Conservation (phyloP, 2,329 filamentous ascomycete species). For the Microdochium paspali region DNA sequence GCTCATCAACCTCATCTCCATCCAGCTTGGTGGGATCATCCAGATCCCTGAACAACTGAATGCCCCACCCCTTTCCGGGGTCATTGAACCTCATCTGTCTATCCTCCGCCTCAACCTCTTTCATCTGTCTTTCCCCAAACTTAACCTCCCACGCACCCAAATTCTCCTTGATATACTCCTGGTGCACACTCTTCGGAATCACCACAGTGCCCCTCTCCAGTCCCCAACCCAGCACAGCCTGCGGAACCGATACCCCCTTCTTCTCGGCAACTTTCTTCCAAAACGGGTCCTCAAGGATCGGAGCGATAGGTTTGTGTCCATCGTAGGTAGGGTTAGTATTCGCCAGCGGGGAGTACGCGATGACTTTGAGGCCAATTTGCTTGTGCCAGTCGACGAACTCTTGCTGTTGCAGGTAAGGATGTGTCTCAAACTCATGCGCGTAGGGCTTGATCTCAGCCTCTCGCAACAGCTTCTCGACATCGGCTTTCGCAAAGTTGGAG, state of each 20-base stretch:
- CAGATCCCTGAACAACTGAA: constrained; percentile 26
- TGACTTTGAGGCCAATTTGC: constrained; percentile 30
- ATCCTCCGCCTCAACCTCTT: constrained; percentile 16
- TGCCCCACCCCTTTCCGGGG: constrained; percentile 26
- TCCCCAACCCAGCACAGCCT: constrained; percentile 37
- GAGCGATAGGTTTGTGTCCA: constrained; percentile 12
- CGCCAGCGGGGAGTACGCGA: constrained; percentile 41
- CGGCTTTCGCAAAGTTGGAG: constrained; percentile 44
- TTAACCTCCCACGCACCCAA: constrained; percentile 36
- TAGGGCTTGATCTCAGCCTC: constrained; percentile 39
- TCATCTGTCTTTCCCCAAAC: constrained; percentile 27
- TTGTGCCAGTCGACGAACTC: constrained; percentile 34
- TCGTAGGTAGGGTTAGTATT: constrained; percentile 37
- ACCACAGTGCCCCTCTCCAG: constrained; percentile 34
- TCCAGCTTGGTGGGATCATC: constrained; percentile 22
- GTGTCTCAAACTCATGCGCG: constrained; percentile 48
- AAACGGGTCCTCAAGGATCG: constrained; percentile 29
- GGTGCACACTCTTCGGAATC: constrained; percentile 39
- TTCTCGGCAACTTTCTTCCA: constrained; percentile 26
- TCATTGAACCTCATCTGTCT: constrained; percentile 26
- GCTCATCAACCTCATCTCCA: constrained; percentile 6
- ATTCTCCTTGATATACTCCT: constrained; percentile 33
- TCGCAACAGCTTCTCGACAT: constrained; percentile 27
- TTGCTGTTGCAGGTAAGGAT: constrained; percentile 41
- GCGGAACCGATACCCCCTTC: constrained; percentile 30